phyloP scores from a whole-genome alignment of 108 stramenopile genomes.

The Nannochloropsis gaditana region DNA sequence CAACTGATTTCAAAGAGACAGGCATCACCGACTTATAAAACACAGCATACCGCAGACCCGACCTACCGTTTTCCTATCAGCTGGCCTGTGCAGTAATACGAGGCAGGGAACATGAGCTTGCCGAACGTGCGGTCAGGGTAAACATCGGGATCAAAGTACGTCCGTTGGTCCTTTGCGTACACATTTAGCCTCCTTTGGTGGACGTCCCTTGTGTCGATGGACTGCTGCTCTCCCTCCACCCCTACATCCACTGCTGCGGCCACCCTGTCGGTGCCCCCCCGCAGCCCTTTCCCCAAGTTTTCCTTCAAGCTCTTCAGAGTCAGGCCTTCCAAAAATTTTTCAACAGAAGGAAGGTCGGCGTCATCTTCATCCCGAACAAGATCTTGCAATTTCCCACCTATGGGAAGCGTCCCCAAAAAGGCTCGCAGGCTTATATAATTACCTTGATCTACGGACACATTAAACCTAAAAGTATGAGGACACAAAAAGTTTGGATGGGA shows the following conservation, averaged over 20 bases:
- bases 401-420: background rate
- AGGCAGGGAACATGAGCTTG: background rate
- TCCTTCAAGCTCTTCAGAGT: background rate
- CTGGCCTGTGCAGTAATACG: background rate
- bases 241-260: background rate
- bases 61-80: background rate
- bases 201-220: background rate
- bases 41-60: background rate
- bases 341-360: constrained; percentile 15
- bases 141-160: background rate
- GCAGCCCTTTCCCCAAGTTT: background rate
- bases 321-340: background rate
- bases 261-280: background rate
- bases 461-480: background rate
- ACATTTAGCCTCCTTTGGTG: background rate
- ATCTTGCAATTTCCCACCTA: background rate
- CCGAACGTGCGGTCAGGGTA: background rate
- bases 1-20: too few relatives aligned
- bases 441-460: background rate
- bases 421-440: background rate
- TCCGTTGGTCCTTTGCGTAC: background rate
- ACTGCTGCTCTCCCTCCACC: background rate
- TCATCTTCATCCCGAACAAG: background rate
- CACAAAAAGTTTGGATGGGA: background rate
- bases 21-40: too few relatives aligned